Conservation (phyloP, 352 stramenopile genomes). For the Thraustochytrium striatum region DNA sequence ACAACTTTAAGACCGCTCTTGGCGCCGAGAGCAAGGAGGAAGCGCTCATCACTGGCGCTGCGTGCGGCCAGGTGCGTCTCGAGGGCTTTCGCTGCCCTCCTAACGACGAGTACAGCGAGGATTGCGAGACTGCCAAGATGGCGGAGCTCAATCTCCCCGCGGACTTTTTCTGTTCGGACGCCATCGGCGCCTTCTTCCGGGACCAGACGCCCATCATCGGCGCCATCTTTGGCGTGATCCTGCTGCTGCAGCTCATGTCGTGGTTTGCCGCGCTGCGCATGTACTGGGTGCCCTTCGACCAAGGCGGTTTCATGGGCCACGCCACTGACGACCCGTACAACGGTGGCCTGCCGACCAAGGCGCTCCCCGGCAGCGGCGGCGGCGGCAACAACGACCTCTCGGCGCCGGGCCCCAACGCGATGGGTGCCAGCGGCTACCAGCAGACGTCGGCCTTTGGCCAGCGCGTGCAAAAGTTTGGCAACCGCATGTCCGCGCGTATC, state of each 20-base stretch:
- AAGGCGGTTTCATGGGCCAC: slow-evolving; percentile 25
- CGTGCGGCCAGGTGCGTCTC: background rate
- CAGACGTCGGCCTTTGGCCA: slow-evolving; percentile 15
- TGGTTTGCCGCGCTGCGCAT: slow-evolving; percentile 8
- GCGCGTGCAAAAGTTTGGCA: background rate
- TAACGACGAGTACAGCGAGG: slow-evolving; percentile 8
- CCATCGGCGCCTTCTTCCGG: slow-evolving; percentile 26
- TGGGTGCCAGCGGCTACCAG: background rate
- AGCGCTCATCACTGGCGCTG: background rate
- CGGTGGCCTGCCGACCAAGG: slow-evolving; percentile 21
- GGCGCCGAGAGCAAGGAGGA: background rate
- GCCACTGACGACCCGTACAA: slow-evolving; percentile 7
- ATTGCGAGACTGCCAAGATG: background rate
- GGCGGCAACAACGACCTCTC: background rate
- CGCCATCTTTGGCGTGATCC: background rate
- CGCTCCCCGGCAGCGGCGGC: background rate
- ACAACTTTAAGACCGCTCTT: slow-evolving; percentile 27
- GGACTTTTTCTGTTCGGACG: slow-evolving; percentile 44
- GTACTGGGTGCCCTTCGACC: slow-evolving; percentile 46
- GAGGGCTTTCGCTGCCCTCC: background rate
- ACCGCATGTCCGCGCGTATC: slow-evolving; percentile 20
- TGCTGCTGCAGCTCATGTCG: slow-evolving; percentile 30
- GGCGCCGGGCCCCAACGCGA: background rate
- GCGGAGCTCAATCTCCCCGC: slow-evolving; percentile 12
- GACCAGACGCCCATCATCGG: slow-evolving; percentile 36